These are phyloP conservation scores for Rhodomyrtus tomentosa DNA, from an alignment of 345 rosid species.

Conservation along the genomic window DNA sequence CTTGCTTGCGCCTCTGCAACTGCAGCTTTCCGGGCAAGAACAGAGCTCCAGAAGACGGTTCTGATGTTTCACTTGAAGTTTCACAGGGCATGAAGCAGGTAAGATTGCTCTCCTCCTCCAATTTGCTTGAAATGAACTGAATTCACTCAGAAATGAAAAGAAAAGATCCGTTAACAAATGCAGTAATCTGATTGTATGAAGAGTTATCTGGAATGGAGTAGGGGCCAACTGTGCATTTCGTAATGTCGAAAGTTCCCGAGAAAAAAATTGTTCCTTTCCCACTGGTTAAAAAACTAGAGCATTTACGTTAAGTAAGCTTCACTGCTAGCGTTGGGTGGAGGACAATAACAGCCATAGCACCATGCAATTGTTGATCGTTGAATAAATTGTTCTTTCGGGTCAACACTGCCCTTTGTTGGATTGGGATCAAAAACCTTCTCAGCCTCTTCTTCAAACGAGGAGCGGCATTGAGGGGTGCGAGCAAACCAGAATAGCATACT, in stretches of 20 bases:
- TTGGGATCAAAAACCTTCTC: neutral
- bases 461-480: neutral
- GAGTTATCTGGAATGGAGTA: neutral
- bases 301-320: neutral
- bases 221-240: neutral
- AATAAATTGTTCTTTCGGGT: neutral
- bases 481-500: neutral
- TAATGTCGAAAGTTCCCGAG: neutral
- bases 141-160: neutral
- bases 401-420: neutral
- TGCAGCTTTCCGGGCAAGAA: slow-evolving; percentile 73
- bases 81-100: slow-evolving; percentile 59
- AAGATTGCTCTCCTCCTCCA: slow-evolving; percentile 16
- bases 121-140: neutral
- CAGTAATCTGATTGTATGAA: neutral
- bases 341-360: neutral
- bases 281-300: neutral
- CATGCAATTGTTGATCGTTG: neutral
- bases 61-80: slow-evolving; percentile 29
- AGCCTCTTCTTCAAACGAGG: neutral
- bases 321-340: neutral
- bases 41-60: slow-evolving; percentile 33
- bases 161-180: neutral
- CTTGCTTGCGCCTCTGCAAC: slow-evolving; percentile 15
- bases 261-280: neutral